These are phyloP conservation scores for Mortierella polycephala DNA, from an alignment of 371 early-diverging fungal genomes.

Conservation along the genomic window DNA sequence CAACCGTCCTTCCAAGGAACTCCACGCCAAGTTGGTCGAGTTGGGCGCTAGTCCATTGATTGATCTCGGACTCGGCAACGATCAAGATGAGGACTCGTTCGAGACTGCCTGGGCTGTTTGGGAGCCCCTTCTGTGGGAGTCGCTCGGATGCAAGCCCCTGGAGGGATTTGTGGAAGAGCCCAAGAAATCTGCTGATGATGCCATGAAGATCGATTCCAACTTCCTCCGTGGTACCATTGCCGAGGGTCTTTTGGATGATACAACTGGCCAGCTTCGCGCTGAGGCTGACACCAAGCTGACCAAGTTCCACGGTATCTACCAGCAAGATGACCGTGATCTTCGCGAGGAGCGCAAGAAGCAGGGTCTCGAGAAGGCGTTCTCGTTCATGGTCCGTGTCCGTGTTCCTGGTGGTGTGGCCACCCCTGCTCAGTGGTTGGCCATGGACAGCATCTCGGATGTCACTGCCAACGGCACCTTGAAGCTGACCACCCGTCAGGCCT, in stretches of 20 bases:
- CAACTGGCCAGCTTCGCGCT: conserved; percentile 82
- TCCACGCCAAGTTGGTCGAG: conserved; percentile 81
- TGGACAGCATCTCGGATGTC: conserved; percentile 86
- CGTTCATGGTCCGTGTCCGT: conserved; percentile 96
- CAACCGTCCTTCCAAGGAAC: conserved; percentile 88
- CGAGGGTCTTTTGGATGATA: conserved; percentile 82
- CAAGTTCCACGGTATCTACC: conserved; percentile 97
- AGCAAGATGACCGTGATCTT: conserved; percentile 95
- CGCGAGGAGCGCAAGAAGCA: conserved; percentile 86
- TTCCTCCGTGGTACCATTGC: conserved; percentile 92
- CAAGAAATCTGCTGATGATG: conserved; percentile 84
- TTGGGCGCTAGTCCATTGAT: conserved; percentile 77
- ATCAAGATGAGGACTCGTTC: conserved; percentile 92
- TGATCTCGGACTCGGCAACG: conserved; percentile 85
- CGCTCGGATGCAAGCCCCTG: conserved; percentile 79
- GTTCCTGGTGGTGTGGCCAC: conserved; percentile 92
- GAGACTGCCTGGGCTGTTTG: conserved; percentile 83
- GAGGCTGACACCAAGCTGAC: conserved; percentile 92
- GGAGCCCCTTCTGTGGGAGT: conserved; percentile 85
- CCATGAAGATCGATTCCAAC: conserved; percentile 90
- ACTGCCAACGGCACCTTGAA: conserved; percentile 90
- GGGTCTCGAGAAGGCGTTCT: conserved; percentile 90
- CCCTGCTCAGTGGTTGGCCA: conserved; percentile 89
- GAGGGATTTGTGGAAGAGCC: conserved; percentile 75
- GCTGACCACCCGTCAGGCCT: conserved; percentile 94